These are phyloP conservation scores for Eucalyptus microcorys DNA, from an alignment of 345 rosid genomes.

Conservation along the genomic window DNA sequence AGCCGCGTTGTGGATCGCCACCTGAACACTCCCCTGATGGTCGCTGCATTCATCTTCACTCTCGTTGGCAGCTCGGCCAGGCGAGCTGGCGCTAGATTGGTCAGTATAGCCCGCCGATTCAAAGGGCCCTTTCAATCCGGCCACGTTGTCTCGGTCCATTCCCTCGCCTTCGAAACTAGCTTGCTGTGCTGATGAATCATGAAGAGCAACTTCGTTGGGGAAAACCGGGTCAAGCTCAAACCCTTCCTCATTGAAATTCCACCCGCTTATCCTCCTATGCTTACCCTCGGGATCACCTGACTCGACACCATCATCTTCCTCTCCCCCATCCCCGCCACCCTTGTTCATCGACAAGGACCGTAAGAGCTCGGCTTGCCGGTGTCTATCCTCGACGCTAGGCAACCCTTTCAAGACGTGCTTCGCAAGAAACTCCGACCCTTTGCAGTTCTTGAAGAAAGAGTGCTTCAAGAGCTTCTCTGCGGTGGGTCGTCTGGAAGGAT, in stretches of 20 bases:
- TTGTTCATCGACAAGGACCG: neutral
- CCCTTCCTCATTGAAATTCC: constrained; percentile 76
- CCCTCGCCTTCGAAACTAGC: constrained; percentile 20
- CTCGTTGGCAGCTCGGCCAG: neutral
- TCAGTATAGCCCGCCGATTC: neutral
- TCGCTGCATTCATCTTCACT: neutral
- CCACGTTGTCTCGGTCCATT: neutral
- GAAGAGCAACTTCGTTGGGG: constrained; percentile 10
- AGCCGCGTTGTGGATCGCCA: neutral
- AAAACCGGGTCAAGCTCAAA: constrained; percentile 71
- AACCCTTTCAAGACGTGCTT: constrained; percentile 47
- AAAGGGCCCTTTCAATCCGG: neutral
- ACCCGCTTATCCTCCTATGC: constrained; percentile 78
- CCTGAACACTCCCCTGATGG: neutral
- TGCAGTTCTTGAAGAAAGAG: constrained; percentile 59
- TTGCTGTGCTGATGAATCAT: constrained; percentile 1
- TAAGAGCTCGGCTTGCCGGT: constrained; percentile 12
- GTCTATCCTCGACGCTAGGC: constrained; percentile 64
- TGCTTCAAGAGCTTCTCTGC: constrained; percentile 71
- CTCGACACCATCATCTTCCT: neutral
- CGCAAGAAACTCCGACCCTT: constrained; percentile 46
- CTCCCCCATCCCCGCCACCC: neutral
- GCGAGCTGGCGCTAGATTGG: neutral
- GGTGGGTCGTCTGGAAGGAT: constrained; percentile 64
- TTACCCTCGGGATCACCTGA: neutral